Conservation (phyloP, 2,329 filamentous ascomycete genomes). For the Xylariaceae sp. region DNA sequence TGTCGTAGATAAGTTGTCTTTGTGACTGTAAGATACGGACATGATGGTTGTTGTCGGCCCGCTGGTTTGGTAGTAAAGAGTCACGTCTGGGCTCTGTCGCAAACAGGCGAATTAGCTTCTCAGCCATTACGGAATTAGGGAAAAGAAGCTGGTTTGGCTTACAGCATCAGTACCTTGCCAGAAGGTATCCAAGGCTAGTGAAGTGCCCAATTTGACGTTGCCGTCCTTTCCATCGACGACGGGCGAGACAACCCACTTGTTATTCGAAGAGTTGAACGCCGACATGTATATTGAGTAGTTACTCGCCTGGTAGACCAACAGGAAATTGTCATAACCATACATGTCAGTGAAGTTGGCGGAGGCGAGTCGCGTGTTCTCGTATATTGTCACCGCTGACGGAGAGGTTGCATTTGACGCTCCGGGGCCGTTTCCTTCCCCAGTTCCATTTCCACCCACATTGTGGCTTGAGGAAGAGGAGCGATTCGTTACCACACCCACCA, state of each 20-base stretch:
- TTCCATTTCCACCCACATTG: not conserved
- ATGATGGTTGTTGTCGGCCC: conserved; percentile 29
- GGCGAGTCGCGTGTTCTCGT: conserved; percentile 32
- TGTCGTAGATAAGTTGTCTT: conserved; percentile 27
- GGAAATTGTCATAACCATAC: conserved; percentile 34
- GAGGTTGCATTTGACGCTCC: too few species aligned
- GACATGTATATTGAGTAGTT: conserved; percentile 37
- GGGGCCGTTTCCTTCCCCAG: not conserved
- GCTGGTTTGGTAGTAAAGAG: conserved; percentile 35
- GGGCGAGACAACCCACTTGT: conserved; percentile 36
- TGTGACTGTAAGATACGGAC: conserved; percentile 27
- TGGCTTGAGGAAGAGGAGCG: not conserved
- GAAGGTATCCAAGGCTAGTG: conserved; percentile 30
- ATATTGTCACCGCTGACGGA: not conserved
- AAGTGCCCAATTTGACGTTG: conserved; percentile 27
- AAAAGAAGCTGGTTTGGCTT: conserved; percentile 1
- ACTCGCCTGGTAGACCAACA: conserved; percentile 38
- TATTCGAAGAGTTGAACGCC: conserved; percentile 36
- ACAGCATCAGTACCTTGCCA: not conserved
- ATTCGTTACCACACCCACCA: conserved; percentile 16
- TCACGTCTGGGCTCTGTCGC: conserved; percentile 26
- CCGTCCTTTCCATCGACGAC: conserved; percentile 34
- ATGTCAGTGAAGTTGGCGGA: conserved; percentile 38
- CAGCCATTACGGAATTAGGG: too few species aligned
- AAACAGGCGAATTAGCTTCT: conserved; percentile 10